These are phyloP conservation scores for Metschnikowia lochheadii DNA, from an alignment of 805 yeast species.

Conservation along the genomic window DNA sequence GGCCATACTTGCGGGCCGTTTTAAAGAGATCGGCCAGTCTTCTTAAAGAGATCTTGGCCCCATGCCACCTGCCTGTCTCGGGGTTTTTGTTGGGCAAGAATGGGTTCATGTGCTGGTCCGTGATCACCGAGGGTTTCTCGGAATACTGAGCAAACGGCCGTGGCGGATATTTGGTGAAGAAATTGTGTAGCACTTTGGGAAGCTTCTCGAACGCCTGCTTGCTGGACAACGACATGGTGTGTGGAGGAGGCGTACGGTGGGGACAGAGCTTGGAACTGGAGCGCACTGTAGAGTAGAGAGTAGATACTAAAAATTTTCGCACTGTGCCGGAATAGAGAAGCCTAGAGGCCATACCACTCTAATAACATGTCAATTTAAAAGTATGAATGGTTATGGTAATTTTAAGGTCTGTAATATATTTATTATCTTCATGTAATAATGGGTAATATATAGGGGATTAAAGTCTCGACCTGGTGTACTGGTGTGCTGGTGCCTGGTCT, in stretches of 20 bases:
- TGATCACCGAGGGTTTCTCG: constrained; percentile 57
- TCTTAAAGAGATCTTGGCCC: constrained; percentile 74
- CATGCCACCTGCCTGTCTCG: constrained; percentile 70
- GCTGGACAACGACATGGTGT: constrained; percentile 26
- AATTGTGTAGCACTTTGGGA: constrained; percentile 65
- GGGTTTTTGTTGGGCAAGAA: constrained; percentile 83
- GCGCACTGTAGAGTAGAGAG: neutral
- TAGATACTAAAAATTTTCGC: constrained; percentile 14
- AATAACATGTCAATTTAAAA: too few relatives aligned
- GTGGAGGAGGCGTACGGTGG: neutral
- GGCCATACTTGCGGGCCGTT: constrained; percentile 76
- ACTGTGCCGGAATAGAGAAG: constrained; percentile 5
- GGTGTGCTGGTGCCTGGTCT: too few relatives aligned
- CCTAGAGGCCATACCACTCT: too few relatives aligned
- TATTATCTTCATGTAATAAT: too few relatives aligned
- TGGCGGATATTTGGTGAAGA: constrained; percentile 83
- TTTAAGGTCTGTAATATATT: too few relatives aligned
- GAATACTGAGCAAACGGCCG: constrained; percentile 68
- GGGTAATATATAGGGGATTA: too few relatives aligned
- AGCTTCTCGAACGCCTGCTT: constrained; percentile 53
- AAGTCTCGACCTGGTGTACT: too few relatives aligned
- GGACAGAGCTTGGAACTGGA: neutral
- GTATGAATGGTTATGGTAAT: too few relatives aligned
- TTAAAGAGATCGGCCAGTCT: constrained; percentile 81
- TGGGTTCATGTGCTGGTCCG: constrained; percentile 76